Conservation (phyloP, 139 green algal species). For the Chlorella sorokiniana region DNA sequence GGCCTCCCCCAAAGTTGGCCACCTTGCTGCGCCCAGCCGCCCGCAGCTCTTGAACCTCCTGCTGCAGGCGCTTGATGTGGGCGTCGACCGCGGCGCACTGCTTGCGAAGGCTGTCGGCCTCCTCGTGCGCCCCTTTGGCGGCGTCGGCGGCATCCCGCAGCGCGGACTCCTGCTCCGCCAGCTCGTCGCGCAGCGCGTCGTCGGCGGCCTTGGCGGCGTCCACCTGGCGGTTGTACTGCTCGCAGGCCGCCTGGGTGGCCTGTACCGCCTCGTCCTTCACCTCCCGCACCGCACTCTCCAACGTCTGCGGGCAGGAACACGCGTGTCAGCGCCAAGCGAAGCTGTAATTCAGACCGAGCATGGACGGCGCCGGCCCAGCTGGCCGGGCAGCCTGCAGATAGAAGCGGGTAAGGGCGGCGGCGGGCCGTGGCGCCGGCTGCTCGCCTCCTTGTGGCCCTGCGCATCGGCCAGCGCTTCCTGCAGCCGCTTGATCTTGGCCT, state of each 20-base stretch:
- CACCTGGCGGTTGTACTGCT: slow-evolving; percentile 9
- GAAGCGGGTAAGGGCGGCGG: no score
- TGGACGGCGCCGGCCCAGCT: no score
- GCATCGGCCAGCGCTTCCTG: slow-evolving; percentile 9
- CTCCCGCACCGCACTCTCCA: slow-evolving; percentile 16
- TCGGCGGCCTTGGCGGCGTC: not conserved
- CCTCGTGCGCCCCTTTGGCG: not conserved
- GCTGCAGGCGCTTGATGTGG: not conserved
- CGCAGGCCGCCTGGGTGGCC: not conserved
- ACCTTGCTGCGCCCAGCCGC: slow-evolving; percentile 17
- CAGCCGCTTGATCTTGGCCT: slow-evolving; percentile 3
- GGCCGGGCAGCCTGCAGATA: no score
- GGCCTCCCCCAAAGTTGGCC: slow-evolving; percentile 29
- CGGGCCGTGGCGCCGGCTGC: not conserved
- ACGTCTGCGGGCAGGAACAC: not conserved
- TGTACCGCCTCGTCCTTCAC: slow-evolving; percentile 1
- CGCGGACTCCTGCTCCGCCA: not conserved
- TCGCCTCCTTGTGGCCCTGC: slow-evolving; percentile 16
- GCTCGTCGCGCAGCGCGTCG: not conserved
- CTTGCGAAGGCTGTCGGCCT: not conserved
- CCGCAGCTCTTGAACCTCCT: not conserved
- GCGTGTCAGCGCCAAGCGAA: no score
- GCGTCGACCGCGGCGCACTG: not conserved
- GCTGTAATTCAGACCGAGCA: not conserved
- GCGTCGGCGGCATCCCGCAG: not conserved